Percentiles rank a stretch among this genome's conserved stretches.
These are phyloP conservation scores for Puccinia polysora DNA, from an alignment of 1,284 basidiomycete genomes.

Conservation along the genomic window DNA sequence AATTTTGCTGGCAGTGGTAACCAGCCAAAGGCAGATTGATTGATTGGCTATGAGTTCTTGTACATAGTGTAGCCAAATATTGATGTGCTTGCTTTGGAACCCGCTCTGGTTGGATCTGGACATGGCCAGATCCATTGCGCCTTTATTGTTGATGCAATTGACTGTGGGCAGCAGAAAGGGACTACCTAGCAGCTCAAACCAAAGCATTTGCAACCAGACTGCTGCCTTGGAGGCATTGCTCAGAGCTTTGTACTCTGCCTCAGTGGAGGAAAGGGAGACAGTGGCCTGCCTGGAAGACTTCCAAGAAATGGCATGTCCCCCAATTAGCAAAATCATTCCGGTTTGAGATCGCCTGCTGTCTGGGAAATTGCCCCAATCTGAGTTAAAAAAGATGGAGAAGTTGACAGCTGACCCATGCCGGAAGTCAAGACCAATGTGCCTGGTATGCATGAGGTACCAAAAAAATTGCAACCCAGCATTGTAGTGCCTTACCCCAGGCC, in stretches of 20 bases:
- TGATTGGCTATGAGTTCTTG: not conserved
- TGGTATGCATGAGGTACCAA: not conserved
- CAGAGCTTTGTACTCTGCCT: conserved; percentile 18
- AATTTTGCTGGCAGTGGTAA: not conserved
- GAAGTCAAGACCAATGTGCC: not conserved
- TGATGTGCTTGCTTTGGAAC: not conserved
- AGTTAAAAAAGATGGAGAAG: conserved; percentile 9
- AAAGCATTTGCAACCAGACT: not conserved
- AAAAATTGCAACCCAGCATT: not conserved
- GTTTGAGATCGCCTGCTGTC: conserved; percentile 35
- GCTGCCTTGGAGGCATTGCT: not conserved
- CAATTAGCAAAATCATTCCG: conserved; percentile 32
- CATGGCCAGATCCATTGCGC: not conserved
- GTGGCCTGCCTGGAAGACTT: conserved; percentile 24
- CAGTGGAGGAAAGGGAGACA: conserved; percentile 35
- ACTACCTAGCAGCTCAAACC: not conserved
- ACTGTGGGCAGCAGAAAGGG: not conserved
- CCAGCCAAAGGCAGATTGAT: not conserved
- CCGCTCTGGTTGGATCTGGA: not conserved
- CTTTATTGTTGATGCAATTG: not conserved
- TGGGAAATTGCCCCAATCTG: conserved; percentile 42
- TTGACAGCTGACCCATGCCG: not conserved
- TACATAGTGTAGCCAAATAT: not conserved
- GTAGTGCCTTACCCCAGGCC: conserved; percentile 4
- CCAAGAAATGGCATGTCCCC: conserved; percentile 9